These are phyloP conservation scores for Fusarium sp. DNA, from an alignment of 2,329 filamentous ascomycete species.

Conservation along the genomic window DNA sequence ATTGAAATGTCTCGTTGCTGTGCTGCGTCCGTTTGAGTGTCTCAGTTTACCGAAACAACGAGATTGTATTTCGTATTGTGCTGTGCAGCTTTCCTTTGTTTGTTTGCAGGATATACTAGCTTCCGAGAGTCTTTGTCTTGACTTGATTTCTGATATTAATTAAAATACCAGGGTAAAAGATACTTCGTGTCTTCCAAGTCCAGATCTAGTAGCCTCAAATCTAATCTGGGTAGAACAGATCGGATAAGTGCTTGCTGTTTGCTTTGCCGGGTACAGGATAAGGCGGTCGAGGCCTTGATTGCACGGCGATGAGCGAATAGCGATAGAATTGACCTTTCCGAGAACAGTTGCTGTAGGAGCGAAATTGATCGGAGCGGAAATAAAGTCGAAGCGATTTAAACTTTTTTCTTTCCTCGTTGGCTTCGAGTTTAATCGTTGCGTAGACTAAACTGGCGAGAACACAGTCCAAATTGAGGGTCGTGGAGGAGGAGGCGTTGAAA, in stretches of 20 bases:
- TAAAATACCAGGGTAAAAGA: conserved; percentile 21
- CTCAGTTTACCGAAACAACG: conserved; percentile 31
- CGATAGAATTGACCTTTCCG: conserved; percentile 20
- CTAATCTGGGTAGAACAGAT: conserved; percentile 7
- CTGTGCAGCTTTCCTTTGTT: conserved; percentile 9
- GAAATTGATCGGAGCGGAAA: conserved; percentile 11
- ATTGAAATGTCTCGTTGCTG: conserved; percentile 28
- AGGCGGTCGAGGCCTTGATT: conserved; percentile 38
- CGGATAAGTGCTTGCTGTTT: conserved; percentile 14
- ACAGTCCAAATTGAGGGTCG: conserved; percentile 12
- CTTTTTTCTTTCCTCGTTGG: conserved; percentile 8
- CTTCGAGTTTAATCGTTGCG: conserved; percentile 18
- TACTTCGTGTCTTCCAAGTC: conserved; percentile 6
- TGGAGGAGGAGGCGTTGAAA: conserved; percentile 31
- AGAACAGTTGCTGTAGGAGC: conserved; percentile 14
- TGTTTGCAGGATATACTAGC: conserved; percentile 25
- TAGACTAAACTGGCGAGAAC: conserved; percentile 1
- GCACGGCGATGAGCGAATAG: conserved; percentile 28
- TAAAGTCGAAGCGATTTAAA: conserved; percentile 22
- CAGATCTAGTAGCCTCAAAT: conserved; percentile 20
- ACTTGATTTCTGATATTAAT: conserved; percentile 19
- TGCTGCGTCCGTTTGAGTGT: conserved; percentile 37
- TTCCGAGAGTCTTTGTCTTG: conserved; percentile 14
- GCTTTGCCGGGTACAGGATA: conserved; percentile 23
- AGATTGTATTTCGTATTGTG: conserved; percentile 21